Evolutionary conservation across 1,284 basidiomycete species (phyloP).

Genomic region (Heterobasidion parviporum): DNA sequence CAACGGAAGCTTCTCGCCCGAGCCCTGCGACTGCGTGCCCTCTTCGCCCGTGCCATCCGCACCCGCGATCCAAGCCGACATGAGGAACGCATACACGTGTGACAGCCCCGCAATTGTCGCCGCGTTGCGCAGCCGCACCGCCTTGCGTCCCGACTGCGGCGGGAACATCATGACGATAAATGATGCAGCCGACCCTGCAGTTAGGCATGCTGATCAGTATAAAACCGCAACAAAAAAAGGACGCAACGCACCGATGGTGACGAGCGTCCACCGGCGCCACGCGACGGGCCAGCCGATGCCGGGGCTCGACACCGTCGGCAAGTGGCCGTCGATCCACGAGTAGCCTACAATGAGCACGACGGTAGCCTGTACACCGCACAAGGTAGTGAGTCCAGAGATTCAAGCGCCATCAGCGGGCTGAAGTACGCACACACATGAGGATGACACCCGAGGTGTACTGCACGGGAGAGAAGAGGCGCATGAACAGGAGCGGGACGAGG

Average conservation of each 20-base stretch:
- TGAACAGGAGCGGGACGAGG: slow-evolving; percentile 44
- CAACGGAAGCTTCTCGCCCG: slow-evolving; percentile 3
- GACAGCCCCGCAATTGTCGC: slow-evolving; percentile 29
- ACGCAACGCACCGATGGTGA: slow-evolving; percentile 31
- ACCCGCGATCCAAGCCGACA: slow-evolving; percentile 34
- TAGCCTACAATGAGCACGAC: slow-evolving; percentile 45
- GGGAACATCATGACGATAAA: slow-evolving; percentile 44
- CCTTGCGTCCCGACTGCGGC: slow-evolving; percentile 38
- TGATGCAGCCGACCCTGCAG: slow-evolving; percentile 33
- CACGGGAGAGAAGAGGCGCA: slow-evolving; percentile 42
- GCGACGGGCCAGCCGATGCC: slow-evolving; percentile 48
- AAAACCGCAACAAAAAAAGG: not conserved
- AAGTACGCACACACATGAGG: slow-evolving; percentile 25
- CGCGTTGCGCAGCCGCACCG: slow-evolving; percentile 39
- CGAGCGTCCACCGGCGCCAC: slow-evolving; percentile 40
- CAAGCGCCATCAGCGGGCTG: not conserved
- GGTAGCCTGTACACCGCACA: slow-evolving; percentile 24
- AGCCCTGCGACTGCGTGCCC: not conserved
- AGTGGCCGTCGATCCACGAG: slow-evolving; percentile 53
- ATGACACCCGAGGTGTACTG: slow-evolving; percentile 29
- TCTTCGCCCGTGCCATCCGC: slow-evolving; percentile 12
- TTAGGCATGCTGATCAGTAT: not conserved
- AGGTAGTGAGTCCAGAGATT: not conserved
- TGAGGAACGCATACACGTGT: slow-evolving; percentile 32
- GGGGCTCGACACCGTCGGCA: slow-evolving; percentile 33